Base-by-base conservation (phyloP, 805 yeast species). In the Kregervanrija pseudodelftensis region DNA sequence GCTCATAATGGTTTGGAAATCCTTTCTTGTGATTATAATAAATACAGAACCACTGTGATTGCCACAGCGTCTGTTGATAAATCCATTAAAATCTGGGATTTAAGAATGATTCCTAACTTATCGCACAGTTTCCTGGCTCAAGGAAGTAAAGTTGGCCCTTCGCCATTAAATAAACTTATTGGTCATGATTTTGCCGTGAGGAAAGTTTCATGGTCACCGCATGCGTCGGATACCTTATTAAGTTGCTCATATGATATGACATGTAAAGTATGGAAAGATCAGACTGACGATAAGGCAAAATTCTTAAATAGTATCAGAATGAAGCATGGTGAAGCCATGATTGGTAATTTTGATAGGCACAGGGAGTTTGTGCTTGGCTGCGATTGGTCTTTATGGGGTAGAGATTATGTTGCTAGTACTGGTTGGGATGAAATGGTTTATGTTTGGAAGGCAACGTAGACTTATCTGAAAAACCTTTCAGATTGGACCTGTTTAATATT, bases 361-460 rank as follows among this genome's bases (percentile, higher is more conserved):
- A 73, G 79, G 30, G 99, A 91, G 68, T 91, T 91, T 66, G 96
- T 85, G 1, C 78, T 85, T 54, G 97, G 95, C 13, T 84, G 90
- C 51, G 98, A 93, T 67, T 93, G 96, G 85, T 83, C 95, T 52
- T 64, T 93, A 42, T 91, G 97, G 97, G 99, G 98, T 3, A 82
- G 80, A 53, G 97, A 97, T 1, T 90, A 93, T 89, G 89, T 84
- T 13, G 95, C 93, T 9, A 82, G 96, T 12, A 82, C 90, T 0
- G 96, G 96, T 2, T 91, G 96, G 96, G 99, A 91, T 67, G 95
- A 91, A 58, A 88, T 87, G 84, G 82, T 89, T 7, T 82, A 84
- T 59, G 75, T 93, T 8, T 93, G 95, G 95, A 89, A 85, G 53
- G 77, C 85, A 1, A 74, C 77, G 3, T 47, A 30, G 32, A 39